Evolutionary conservation across 495 filamentous ascomycete genomes (phyloP).

Genomic region (Lasiosphaeria miniovina): DNA sequence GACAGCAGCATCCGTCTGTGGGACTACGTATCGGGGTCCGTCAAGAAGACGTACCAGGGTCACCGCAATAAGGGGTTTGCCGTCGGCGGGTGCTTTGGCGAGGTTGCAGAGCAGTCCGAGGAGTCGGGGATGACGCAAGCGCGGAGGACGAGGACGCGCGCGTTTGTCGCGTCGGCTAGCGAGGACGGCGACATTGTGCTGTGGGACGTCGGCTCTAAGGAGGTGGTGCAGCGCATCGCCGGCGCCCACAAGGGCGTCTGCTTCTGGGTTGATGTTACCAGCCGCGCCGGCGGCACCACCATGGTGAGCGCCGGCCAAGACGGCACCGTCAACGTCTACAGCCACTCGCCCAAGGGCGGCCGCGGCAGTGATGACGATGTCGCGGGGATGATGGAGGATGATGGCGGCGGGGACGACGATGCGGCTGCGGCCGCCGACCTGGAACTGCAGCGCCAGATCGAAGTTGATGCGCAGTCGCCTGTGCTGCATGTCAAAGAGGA

Average conservation of each 20-base stretch:
- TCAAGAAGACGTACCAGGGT: slow-evolving; percentile 96
- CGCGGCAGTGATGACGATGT: slow-evolving; percentile 5
- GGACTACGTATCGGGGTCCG: slow-evolving; percentile 83
- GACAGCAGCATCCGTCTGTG: slow-evolving; percentile 88
- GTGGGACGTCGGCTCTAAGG: slow-evolving; percentile 88
- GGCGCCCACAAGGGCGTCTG: slow-evolving; percentile 77
- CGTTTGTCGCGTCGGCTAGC: slow-evolving; percentile 75
- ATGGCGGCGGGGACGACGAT: slow-evolving; percentile 6
- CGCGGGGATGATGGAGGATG: slow-evolving; percentile 8
- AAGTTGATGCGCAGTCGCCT: slow-evolving; percentile 22
- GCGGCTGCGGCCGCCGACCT: slow-evolving; percentile 18
- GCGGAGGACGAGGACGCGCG: slow-evolving; percentile 15
- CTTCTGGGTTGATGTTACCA: slow-evolving; percentile 68
- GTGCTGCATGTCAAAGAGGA: slow-evolving; percentile 25
- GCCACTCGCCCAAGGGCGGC: slow-evolving; percentile 21
- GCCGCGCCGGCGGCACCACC: slow-evolving; percentile 34
- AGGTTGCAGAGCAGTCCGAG: slow-evolving; percentile 46
- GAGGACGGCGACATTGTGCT: slow-evolving; percentile 82
- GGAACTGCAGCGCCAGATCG: slow-evolving; percentile 25
- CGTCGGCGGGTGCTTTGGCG: slow-evolving; percentile 75
- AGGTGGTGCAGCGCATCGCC: slow-evolving; percentile 65
- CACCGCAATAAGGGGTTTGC: slow-evolving; percentile 83
- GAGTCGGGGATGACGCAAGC: slow-evolving; percentile 11
- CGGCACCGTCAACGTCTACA: slow-evolving; percentile 39
- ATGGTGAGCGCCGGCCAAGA: slow-evolving; percentile 50